These are phyloP conservation scores for Thamnidium elegans DNA, from an alignment of 192 early-diverging fungal genomes.

Conservation along the genomic window DNA sequence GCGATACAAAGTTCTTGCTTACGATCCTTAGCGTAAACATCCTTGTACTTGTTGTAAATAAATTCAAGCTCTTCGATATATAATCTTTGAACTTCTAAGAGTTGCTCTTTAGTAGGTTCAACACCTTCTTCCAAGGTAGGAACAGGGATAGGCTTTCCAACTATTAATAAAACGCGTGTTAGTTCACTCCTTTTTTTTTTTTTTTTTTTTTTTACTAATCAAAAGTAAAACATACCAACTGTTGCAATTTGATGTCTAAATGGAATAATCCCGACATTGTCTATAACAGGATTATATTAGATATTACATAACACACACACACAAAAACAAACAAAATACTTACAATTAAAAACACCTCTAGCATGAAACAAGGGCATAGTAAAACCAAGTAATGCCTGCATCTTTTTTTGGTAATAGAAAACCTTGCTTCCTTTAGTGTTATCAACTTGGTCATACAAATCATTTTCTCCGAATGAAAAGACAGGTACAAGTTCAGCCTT, in stretches of 20 bases:
- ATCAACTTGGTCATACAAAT: conserved; percentile 77
- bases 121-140: conserved; percentile 39
- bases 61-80: conserved; percentile 65
- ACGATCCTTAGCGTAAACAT: conserved; percentile 63
- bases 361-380: conserved; percentile 81
- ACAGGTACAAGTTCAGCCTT: conserved; percentile 80
- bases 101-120: conserved; percentile 59
- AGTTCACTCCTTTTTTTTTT: background rate
- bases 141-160: conserved; percentile 67
- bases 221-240: conserved; percentile 30
- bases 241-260: conserved; percentile 46
- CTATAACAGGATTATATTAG: conserved; percentile 26
- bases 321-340: conserved; percentile 12
- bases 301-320: background rate
- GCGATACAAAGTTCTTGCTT: conserved; percentile 63
- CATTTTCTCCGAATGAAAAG: conserved; percentile 93
- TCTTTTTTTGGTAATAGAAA: conserved; percentile 65
- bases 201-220: background rate
- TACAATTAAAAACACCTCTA: conserved; percentile 85
- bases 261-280: conserved; percentile 51
- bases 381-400: conserved; percentile 69
- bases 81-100: conserved; percentile 57
- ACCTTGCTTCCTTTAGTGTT: conserved; percentile 65
- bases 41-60: conserved; percentile 71
- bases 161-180: conserved; percentile 20